Conservation (phyloP, 306 rosid genomes). For the Purshia tridentata region DNA sequence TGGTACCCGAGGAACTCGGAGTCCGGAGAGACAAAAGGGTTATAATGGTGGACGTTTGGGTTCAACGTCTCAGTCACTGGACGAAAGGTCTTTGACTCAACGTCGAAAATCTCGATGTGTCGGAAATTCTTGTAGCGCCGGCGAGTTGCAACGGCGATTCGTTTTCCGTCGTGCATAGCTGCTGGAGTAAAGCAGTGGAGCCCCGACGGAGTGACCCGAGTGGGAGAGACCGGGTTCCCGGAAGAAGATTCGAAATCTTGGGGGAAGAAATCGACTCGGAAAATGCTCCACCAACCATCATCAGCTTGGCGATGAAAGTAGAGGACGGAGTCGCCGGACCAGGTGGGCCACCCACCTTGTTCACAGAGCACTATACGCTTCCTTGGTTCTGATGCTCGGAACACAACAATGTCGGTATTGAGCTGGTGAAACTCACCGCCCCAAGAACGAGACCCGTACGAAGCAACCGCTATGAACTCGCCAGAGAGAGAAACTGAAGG, state of each 20-base stretch:
- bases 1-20: constrained; percentile 66
- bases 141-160: constrained; percentile 72
- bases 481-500: constrained; percentile 67
- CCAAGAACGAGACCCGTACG: constrained; percentile 71
- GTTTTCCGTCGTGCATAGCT: constrained; percentile 51
- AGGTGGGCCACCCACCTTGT: constrained; percentile 90
- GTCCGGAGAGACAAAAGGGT: constrained; percentile 67
- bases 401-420: constrained; percentile 53
- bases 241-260: constrained; percentile 14
- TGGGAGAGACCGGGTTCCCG: constrained; percentile 15
- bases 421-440: constrained; percentile 63
- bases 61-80: constrained; percentile 48
- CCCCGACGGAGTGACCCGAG: constrained; percentile 69
- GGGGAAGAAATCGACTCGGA: constrained; percentile 34
- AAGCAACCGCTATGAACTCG: constrained; percentile 66
- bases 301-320: constrained; percentile 66
- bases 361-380: constrained; percentile 38
- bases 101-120: constrained; percentile 67
- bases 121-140: constrained; percentile 43
- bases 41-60: constrained; percentile 72
- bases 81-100: constrained; percentile 33
- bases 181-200: constrained; percentile 87
- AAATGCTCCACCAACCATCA: constrained; percentile 92
- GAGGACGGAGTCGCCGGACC: constrained; percentile 60
- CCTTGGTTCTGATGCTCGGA: constrained; percentile 34